Evolutionary conservation across 441 rosid genomes (phyloP), one percentile per base, ranked within the genome.

Genomic region (Isatis lusitanica): DNA sequence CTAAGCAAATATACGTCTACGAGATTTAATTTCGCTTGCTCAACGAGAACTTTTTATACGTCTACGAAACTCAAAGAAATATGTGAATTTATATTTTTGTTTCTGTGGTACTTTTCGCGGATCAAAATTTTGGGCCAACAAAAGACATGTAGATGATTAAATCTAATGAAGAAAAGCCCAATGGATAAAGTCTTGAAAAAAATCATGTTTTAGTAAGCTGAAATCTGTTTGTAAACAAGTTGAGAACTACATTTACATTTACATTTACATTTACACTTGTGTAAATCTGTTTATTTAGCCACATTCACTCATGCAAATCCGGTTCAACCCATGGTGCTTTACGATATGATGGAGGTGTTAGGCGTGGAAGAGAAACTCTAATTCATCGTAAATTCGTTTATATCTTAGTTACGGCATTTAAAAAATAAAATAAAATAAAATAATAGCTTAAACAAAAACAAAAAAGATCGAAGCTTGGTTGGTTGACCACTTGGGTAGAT

Each of bases 111-210:
- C 31, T 48, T 12, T 63, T 35, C 28, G 28, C 56, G 60, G 66
- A 74, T 59, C 39, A 51, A 16, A 38, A 17, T 9, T n/a, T 17
- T 47, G 71, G 52, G 26, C 67, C 68, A 39, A 35, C 39, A 51
- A 40, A 40, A 58, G 17, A 48, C 31, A 30, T n/a, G 7, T 5
- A 42, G 9, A 18, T 24, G 46, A 11, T 46, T 36, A 59, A 9
- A n/a, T 39, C 3, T 50, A 13, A 18, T 39, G 43, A 16, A 6
- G 26, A 33, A 48, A 40, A 38, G 68, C 62, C 68, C 68, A 61
- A 50, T 61, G 16, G 38, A 40, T 4, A 13, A 35, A 35, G 38
- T 35, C 9, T 35, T 35, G 24, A 35, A 8, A 35, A 8, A 7
- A 30, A 5, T 42, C 6, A 26, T 13, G 11, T 28, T 9, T 53